phyloP scores from a whole-genome alignment of 2,329 filamentous ascomycete genomes.

The Madurella mycetomatis region DNA sequence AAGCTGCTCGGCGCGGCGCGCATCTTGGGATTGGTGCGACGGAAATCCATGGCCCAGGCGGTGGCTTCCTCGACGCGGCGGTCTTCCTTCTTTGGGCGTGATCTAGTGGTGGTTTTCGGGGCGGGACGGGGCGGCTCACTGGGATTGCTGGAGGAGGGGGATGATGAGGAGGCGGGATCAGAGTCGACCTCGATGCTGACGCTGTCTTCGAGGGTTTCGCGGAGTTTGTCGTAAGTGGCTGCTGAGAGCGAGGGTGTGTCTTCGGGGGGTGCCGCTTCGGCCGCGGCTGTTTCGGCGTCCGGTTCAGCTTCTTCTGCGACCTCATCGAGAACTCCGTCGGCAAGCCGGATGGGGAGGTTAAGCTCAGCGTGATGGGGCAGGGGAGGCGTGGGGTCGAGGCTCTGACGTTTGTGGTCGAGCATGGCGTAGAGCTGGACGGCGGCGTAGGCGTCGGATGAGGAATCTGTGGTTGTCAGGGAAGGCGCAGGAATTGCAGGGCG shows the following conservation, averaged over 20 bases:
- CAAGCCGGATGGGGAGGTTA: slow-evolving; percentile 57
- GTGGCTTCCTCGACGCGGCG: slow-evolving; percentile 43
- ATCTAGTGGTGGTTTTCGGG: slow-evolving; percentile 1
- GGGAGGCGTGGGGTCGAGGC: slow-evolving; percentile 65
- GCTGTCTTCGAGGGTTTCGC: slow-evolving; percentile 21
- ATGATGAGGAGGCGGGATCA: background rate
- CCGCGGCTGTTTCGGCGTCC: slow-evolving; percentile 17
- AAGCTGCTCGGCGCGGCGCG: slow-evolving; percentile 33
- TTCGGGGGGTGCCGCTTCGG: slow-evolving; percentile 12
- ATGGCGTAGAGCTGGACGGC: slow-evolving; percentile 67
- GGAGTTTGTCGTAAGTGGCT: slow-evolving; percentile 9
- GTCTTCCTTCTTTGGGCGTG: slow-evolving; percentile 32
- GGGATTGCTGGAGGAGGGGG: background rate
- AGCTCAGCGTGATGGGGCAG: slow-evolving; percentile 65
- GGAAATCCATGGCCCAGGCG: slow-evolving; percentile 35
- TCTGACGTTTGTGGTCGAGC: slow-evolving; percentile 63
- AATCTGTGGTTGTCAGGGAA: slow-evolving; percentile 48
- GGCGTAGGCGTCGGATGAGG: slow-evolving; percentile 80
- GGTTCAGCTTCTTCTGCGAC: slow-evolving; percentile 30
- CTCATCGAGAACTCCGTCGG: slow-evolving; percentile 37
- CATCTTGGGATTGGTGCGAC: slow-evolving; percentile 19
- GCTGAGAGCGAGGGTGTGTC: slow-evolving; percentile 12
- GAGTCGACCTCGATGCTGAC: slow-evolving; percentile 27
- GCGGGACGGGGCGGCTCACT: background rate
- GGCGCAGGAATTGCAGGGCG: slow-evolving; percentile 8